phyloP scores from a whole-genome alignment of 805 yeast species.

The Saccharomyces mikatae region DNA sequence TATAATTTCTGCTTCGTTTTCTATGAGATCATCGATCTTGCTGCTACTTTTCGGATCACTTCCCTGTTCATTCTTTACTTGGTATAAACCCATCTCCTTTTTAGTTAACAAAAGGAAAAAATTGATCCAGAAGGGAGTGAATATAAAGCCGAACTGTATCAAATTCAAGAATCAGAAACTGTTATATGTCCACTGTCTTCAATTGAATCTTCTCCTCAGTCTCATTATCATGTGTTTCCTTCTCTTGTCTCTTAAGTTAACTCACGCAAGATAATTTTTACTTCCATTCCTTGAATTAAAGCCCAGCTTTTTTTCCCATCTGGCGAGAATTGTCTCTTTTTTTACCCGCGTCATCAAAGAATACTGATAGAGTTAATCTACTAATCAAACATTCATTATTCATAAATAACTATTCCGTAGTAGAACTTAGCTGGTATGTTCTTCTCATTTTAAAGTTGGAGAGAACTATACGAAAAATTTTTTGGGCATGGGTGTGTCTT shows the following conservation, averaged over 20 bases:
- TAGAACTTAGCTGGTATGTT: background rate
- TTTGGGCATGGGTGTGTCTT: background rate
- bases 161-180: background rate
- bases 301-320: background rate
- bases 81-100: background rate
- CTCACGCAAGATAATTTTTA: background rate
- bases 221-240: background rate
- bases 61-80: background rate
- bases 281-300: background rate
- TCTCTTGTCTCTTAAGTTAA: background rate
- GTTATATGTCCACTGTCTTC: background rate
- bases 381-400: background rate
- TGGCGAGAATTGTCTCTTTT: background rate
- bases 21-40: slow-evolving; percentile 36
- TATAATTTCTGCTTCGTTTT: slow-evolving; percentile 26
- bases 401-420: background rate
- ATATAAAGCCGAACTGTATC: background rate
- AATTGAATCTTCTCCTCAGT: background rate
- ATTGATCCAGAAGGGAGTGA: background rate
- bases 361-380: background rate
- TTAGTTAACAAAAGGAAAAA: background rate
- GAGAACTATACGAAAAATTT: background rate
- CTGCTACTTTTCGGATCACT: slow-evolving; percentile 17
- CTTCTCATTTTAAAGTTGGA: background rate
- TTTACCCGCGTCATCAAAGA: background rate